Percentiles rank a stretch among this genome's conserved stretches.
These are phyloP conservation scores for Coprinellus micaceus DNA, from an alignment of 768 basidiomycete genomes.

Conservation along the genomic window DNA sequence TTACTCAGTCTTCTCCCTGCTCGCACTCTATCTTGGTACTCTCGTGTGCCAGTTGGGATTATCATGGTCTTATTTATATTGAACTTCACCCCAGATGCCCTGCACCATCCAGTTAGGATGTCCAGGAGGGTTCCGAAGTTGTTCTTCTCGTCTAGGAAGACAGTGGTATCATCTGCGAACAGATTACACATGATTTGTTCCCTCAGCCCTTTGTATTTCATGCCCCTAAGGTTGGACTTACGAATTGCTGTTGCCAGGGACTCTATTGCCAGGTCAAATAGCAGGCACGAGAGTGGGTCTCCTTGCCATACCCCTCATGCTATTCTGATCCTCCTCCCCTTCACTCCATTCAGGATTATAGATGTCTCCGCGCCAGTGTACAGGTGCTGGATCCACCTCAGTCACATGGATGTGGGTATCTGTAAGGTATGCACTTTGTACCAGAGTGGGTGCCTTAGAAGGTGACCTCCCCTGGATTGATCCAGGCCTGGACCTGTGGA, in stretches of 20 bases:
- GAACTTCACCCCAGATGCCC: conserved; percentile 36
- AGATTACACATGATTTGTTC: conserved; percentile 20
- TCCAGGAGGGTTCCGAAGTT: conserved; percentile 17
- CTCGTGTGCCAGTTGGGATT: conserved; percentile 27
- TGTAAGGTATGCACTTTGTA: too few species aligned
- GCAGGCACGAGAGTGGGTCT: conserved; percentile 35
- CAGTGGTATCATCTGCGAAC: conserved; percentile 41
- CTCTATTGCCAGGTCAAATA: conserved; percentile 39
- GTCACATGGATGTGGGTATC: too few species aligned
- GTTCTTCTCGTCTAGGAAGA: conserved; percentile 29
- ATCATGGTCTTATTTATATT: conserved; percentile 39
- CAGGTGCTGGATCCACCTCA: conserved; percentile 22
- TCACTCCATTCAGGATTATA: conserved; percentile 30
- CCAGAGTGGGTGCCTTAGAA: too few species aligned
- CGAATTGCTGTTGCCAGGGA: conserved; percentile 30
- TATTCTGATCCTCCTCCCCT: conserved; percentile 21
- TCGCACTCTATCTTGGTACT: conserved; percentile 11
- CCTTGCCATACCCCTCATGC: conserved; percentile 31
- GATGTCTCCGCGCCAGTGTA: conserved; percentile 24
- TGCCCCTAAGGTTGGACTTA: conserved; percentile 12
- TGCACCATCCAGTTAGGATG: conserved; percentile 36
- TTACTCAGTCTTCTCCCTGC: neutral
- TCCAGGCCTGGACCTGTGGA: too few species aligned
- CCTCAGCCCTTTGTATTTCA: neutral
- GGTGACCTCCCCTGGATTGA: too few species aligned